Evolutionary conservation across 306 rosid genomes (phyloP), one percentile per base, ranked within the genome.

Genomic region (Cucumis melo): DNA sequence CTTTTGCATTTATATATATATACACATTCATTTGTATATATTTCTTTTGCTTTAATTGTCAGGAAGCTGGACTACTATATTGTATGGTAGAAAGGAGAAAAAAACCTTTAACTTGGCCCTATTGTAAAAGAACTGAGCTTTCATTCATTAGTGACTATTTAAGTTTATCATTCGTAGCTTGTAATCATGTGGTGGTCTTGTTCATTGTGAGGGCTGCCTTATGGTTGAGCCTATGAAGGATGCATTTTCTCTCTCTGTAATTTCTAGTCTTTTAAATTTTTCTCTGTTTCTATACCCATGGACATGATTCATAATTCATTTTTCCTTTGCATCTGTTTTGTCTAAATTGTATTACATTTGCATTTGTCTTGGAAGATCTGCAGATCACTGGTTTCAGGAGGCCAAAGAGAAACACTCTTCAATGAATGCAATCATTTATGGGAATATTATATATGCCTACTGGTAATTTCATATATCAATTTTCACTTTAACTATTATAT

Each of bases 301-400:
- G 17, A 13, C 42, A 32, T 16, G 36, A 61, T 8, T 29, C 38
- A 59, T 13, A 16, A 61, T n/a, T 2, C 67, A 13, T 41, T 41
- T 68, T 42, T 15, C 38, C 27, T 46, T 3, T 71, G 76, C 55
- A 38, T 75, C 53, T 27, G 19, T 57, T 56, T 68, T 21, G 21
- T 75, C 78, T 75, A 20, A 38, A 57, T 80, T 84, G 89, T 78
- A 59, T 79, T 83, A 38, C 75, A 75, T 85, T 78, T 77, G 88
- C 42, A 71, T 83, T 80, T 85, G 59, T 84, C 82, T 84, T 85
- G 89, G 85, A 94, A 94, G 98, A 91, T 92, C 91, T 86, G 98
- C 98, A 91, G 98, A 91, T 86, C 83, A 65, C 77, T 94, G 97
- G 98, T 94, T 91, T 80, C 78, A 87, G 85, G 96, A 91, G 88